Evolutionary conservation across 2,329 filamentous ascomycete species (phyloP).

Genomic region (Geoglossum cookeanum): DNA sequence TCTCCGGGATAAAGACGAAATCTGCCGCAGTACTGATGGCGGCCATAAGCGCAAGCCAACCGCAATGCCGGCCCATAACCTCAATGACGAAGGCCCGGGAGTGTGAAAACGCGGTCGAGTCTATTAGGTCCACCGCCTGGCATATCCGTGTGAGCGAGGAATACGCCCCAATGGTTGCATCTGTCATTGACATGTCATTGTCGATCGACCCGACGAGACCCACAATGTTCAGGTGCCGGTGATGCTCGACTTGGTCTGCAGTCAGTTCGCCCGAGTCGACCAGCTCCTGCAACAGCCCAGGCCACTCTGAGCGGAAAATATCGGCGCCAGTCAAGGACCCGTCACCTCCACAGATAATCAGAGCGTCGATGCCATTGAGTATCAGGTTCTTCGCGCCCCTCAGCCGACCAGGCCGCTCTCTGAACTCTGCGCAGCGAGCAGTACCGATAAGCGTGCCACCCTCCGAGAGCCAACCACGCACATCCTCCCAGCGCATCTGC

Average conservation of each 20-base stretch:
- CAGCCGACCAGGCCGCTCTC: slow-evolving; percentile 67
- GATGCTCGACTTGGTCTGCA: slow-evolving; percentile 50
- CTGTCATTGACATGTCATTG: slow-evolving; percentile 92
- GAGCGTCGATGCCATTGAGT: slow-evolving; percentile 75
- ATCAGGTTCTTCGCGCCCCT: slow-evolving; percentile 89
- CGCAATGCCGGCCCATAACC: slow-evolving; percentile 96
- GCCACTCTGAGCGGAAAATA: slow-evolving; percentile 80
- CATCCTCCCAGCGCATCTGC: slow-evolving; percentile 79
- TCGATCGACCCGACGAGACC: slow-evolving; percentile 94
- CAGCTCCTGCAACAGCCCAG: slow-evolving; percentile 67
- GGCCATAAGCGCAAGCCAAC: slow-evolving; percentile 92
- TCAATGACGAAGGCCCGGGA: slow-evolving; percentile 94
- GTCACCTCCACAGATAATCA: slow-evolving; percentile 94
- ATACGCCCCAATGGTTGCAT: slow-evolving; percentile 94
- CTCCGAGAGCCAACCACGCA: slow-evolving; percentile 82
- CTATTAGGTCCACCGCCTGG: slow-evolving; percentile 90
- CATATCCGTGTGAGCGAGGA: slow-evolving; percentile 85
- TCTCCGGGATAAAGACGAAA: slow-evolving; percentile 93
- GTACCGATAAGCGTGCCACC: slow-evolving; percentile 94
- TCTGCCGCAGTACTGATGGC: slow-evolving; percentile 90
- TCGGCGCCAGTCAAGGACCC: slow-evolving; percentile 92
- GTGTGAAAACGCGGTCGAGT: slow-evolving; percentile 85
- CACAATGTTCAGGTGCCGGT: slow-evolving; percentile 83
- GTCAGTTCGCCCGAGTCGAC: slow-evolving; percentile 55
- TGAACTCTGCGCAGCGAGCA: slow-evolving; percentile 81